A percentile compares a stretch with the other conserved stretches of the same genome.
Conservation (phyloP, 2,329 filamentous ascomycete genomes). For the Uncinocarpus reesii region DNA sequence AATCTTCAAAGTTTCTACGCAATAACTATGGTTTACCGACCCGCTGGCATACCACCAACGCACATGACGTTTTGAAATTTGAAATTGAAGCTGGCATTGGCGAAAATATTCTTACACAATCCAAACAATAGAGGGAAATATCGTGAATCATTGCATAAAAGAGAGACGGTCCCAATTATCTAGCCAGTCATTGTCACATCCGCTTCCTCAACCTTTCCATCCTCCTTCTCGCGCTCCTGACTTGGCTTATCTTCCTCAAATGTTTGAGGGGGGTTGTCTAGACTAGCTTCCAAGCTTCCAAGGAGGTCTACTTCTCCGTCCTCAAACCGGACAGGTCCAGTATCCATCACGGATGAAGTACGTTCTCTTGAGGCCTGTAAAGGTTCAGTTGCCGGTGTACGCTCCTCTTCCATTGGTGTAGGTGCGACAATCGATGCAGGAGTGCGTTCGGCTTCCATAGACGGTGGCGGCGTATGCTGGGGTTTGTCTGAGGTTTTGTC, state of each 20-base stretch:
- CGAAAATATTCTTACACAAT: too few relatives aligned
- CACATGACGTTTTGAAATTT: too few relatives aligned
- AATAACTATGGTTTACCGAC: too few relatives aligned
- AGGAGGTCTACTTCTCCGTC: constrained; percentile 38
- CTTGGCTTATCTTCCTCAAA: constrained; percentile 1
- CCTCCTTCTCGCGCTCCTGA: not conserved
- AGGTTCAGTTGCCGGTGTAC: not conserved
- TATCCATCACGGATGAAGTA: not conserved
- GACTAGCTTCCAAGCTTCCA: constrained; percentile 39
- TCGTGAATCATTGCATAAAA: not conserved
- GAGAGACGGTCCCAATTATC: not conserved
- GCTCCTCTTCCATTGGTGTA: constrained; percentile 1
- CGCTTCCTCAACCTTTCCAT: not conserved
- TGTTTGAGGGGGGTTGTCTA: constrained; percentile 17
- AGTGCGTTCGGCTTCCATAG: not conserved
- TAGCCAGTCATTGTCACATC: constrained; percentile 8
- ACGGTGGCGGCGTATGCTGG: not conserved
- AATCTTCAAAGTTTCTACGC: too few relatives aligned
- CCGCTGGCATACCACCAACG: too few relatives aligned
- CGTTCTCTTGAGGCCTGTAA: not conserved
- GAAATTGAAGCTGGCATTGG: too few relatives aligned
- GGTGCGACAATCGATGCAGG: constrained; percentile 4
- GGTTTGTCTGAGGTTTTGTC: not conserved
- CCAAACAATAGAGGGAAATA: too few relatives aligned
- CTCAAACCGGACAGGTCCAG: constrained; percentile 17